Base-by-base conservation (phyloP, 768 basidiomycete species). In the Boletales sp. region DNA sequence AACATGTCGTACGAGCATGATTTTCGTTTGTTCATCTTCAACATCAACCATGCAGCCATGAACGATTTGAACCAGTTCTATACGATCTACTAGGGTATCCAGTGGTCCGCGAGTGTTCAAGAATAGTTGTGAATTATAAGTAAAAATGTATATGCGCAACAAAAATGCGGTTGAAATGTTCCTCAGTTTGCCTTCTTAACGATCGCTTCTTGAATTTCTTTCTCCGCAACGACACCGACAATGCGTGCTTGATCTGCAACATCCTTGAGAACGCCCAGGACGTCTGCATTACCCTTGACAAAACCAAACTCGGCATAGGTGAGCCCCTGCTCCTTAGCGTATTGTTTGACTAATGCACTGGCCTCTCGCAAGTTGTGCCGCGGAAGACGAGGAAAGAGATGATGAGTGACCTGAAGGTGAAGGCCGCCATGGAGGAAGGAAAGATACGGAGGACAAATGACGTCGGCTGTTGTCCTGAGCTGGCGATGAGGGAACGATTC, bases 351-450 rank as follows among this genome's bases (percentile, higher is more conserved):
- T 18, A 94, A 73, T 29, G 77, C 51, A 55, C 89, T 90, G 3
- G 95, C 95, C 47, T 82, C 75, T 32, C 82, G 80, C 46, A 99
- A 78, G 65, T 97, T 94, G 74, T 98, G 95, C 35, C 97, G 78
- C 3, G 97, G 97, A 1, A 97, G 75, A 11, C 97, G 85, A 17
- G 97, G 97, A 74, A 97, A 97, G 51, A 98, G 79, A 68, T 97
- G 94, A 60, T 99, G 97, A 2, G 95, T 93, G 38, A 97, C 91
- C 69, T 99, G 97, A 12, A 98, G 82, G 59, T 99, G 92, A 17
- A 99, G 80, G n/a, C 97, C 97, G 11, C 97, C 97, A 62, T 99
- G 97, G 31, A 99, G 70, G 63, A 94, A 97, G 45, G 80, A 89
- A 58, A 97, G 77, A 30, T 82, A 81, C 1, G 85, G 76, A 3